Base-by-base conservation (phyloP, 2,329 filamentous ascomycete species). In the Fusarium pseudonygamai region DNA sequence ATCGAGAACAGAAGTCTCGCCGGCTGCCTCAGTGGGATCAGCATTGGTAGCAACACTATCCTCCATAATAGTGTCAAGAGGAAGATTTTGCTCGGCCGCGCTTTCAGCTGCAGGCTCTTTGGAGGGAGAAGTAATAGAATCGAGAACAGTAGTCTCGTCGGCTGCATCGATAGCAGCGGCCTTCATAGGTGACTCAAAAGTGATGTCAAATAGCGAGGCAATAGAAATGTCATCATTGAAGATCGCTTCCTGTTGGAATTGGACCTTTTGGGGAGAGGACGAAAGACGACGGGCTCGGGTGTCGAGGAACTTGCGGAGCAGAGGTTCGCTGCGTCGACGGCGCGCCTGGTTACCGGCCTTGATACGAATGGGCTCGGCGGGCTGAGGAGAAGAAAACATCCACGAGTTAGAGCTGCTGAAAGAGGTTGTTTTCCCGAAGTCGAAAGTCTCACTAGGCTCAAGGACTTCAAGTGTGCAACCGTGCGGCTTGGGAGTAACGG, bases 261-360 rank as follows among this genome's bases (percentile, higher is more conserved):
- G 63, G 28, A 77, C 53, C 64, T 79, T 81, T 12, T 67, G 74
- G 3, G 80, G 80, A 9, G 81, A 82, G 7, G 73, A 60, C 13
- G 79, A 81, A 22, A 71, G 73, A 26, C 79, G 79, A 24, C 78
- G 78, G 6, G 74, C 66, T 56, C 71, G 75, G 10, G 64, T 64
- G 57, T 76, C 73, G 7, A 76, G 60, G 45, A 61, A 70, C 56
- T 72, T 77, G 39, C 78, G 78, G n/a, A 80, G 52, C 28, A 82
- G 72, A 30, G 81, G 81, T 64, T 83, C 81, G 49, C 81, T 83
- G 37, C 75, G 79, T 39, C 81, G 74, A n/a, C 80, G 80, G 18
- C 74, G 74, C 15, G 67, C 64, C 26, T 73, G 64, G 40, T 74
- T 79, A 28, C 74, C 57, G 32, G 71, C 73, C 60, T 69, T 67